Evolutionary conservation across 176 grass and related monocot genomes (phyloP), one percentile per base, ranked within the genome.

Genomic region (Melocanna baccifera): DNA sequence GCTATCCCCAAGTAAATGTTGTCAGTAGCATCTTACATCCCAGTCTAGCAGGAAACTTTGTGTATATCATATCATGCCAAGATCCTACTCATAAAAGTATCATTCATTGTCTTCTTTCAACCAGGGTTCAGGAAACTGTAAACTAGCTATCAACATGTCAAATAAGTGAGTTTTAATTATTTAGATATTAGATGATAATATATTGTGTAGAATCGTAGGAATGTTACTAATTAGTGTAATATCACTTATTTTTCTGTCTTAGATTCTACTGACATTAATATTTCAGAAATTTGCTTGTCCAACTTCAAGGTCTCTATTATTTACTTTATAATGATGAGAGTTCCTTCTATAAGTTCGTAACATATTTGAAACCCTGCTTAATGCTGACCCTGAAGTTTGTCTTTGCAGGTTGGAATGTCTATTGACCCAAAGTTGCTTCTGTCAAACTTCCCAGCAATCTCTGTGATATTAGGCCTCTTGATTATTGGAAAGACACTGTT

Each of bases 391-490:
- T 77, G 50, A 76, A 11, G 43, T 69, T 75, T 78, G 9, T n/a
- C 66, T 86, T 88, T 90, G 75, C 87, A 99, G 96, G 96, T 99
- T 86, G 96, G 96, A 80, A 99, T 99, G 96, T 99, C 91, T 69
- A 99, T 99, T 56, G 93, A 99, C 80, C 89, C 93, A 36, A 99
- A 99, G 77, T 68, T 99, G 43, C 88, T 99, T 41, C 69, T 99
- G 65, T 95, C 86, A 69, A 99, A 99, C 75, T 99, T 93, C 77
- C 91, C 93, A 78, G 65, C 89, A 68, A 92, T 99, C 84, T 73
- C 91, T 71, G 74, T 82, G 86, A 76, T 87, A 75, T 69, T 99
- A 61, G 67, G 87, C 78, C 75, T 90, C 67, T 89, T 99, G 80
- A 94, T 99, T 84, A 52, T 82, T 72, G 96, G 96, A 68, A 99